Evolutionary conservation across 192 early-diverging fungal genomes (phyloP).

Genomic region (Coemansia sp.): DNA sequence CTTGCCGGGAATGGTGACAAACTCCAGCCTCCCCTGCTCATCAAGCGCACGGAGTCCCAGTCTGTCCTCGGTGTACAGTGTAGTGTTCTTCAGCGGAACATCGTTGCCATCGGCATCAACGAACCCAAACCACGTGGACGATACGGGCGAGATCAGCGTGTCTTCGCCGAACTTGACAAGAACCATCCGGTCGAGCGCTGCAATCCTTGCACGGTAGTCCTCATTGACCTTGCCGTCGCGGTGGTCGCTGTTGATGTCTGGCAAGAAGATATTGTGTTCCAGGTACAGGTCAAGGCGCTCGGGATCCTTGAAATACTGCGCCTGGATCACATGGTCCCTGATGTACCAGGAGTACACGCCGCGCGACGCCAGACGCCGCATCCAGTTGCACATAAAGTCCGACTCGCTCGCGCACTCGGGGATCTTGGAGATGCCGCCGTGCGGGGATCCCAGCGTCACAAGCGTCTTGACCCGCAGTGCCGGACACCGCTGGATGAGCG

Average conservation of each 20-base stretch:
- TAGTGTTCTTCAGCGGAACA: constrained; percentile 58
- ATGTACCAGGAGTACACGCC: constrained; percentile 87
- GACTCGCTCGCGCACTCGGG: constrained; percentile 69
- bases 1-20: constrained; percentile 30
- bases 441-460: constrained; percentile 86
- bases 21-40: constrained; percentile 36
- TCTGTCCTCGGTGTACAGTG: constrained; percentile 70
- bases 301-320: constrained; percentile 89
- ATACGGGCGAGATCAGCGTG: constrained; percentile 67
- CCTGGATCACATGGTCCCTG: constrained; percentile 82
- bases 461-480: constrained; percentile 69
- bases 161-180: constrained; percentile 81
- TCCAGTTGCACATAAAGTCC: constrained; percentile 65
- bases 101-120: constrained; percentile 58
- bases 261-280: constrained; percentile 78
- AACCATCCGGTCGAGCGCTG: constrained; percentile 73
- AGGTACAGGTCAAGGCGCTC: constrained; percentile 69
- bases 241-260: constrained; percentile 84
- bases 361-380: constrained; percentile 72
- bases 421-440: constrained; percentile 76
- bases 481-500: constrained; percentile 83
- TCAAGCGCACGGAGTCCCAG: constrained; percentile 64
- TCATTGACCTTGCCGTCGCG: constrained; percentile 43
- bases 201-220: constrained; percentile 62
- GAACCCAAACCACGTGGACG: constrained; percentile 74